Conservation (phyloP, 2,329 filamentous ascomycete species). For the Penicillium hesseltinei region DNA sequence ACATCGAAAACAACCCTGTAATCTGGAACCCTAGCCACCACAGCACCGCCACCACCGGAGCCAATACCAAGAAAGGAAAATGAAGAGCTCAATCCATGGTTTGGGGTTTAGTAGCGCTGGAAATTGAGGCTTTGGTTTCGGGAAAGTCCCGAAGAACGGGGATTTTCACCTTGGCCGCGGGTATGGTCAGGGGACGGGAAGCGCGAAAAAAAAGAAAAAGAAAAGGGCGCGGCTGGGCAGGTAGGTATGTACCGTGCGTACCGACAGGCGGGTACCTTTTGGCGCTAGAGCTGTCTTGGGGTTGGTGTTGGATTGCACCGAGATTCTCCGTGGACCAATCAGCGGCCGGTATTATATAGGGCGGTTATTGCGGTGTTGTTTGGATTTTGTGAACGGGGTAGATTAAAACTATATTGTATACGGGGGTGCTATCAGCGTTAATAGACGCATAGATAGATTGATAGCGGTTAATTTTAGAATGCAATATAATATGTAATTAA, state of each 20-base stretch:
- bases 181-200: neutral
- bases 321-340: slow-evolving; percentile 26
- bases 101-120: neutral
- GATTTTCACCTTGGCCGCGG: neutral
- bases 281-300: neutral
- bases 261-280: slow-evolving; percentile 21
- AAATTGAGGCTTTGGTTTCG: neutral
- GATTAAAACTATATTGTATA: neutral
- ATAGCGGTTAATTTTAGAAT: neutral
- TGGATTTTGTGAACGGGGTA: neutral
- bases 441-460: neutral
- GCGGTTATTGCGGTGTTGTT: neutral
- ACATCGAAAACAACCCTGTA: neutral
- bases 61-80: neutral
- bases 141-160: neutral
- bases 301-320: slow-evolving; percentile 16
- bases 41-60: neutral
- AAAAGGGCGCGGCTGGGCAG: neutral
- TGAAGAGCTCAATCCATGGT: neutral
- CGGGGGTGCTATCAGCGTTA: neutral
- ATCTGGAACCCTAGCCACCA: neutral
- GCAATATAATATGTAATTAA: neutral
- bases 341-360: neutral
- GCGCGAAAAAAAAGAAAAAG: neutral
- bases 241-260: neutral